phyloP scores from a whole-genome alignment of 352 stramenopile genomes.

The Phytophthora pini region DNA sequence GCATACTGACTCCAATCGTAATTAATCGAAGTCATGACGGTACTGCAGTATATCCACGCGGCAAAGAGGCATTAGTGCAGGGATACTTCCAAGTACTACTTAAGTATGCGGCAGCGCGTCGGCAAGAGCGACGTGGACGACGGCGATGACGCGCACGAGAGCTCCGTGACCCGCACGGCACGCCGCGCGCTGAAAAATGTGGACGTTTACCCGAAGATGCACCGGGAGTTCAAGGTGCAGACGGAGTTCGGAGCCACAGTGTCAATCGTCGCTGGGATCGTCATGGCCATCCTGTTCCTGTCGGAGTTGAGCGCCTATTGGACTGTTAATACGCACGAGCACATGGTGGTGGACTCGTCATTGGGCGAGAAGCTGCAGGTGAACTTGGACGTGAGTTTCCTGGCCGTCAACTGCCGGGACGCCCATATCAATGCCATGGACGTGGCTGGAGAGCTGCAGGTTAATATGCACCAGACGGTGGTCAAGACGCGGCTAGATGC shows the following conservation, averaged over 20 bases:
- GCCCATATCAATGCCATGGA: slow-evolving; percentile 99
- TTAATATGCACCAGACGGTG: slow-evolving; percentile 96
- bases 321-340: slow-evolving; percentile 90
- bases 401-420: slow-evolving; percentile 96
- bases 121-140: slow-evolving; percentile 73
- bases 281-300: slow-evolving; percentile 38
- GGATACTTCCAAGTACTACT: too few relatives aligned
- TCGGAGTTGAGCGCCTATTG: slow-evolving; percentile 87
- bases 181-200: slow-evolving; percentile 79
- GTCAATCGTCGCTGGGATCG: slow-evolving; percentile 19
- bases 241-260: slow-evolving; percentile 91
- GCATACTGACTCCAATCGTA: too few relatives aligned
- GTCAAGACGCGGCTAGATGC: slow-evolving; percentile 91
- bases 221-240: slow-evolving; percentile 95
- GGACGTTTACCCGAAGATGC: slow-evolving; percentile 96
- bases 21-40: too few relatives aligned
- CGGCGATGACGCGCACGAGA: slow-evolving; percentile 40
- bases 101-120: slow-evolving; percentile 55
- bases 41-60: slow-evolving; percentile 17
- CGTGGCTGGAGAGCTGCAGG: slow-evolving; percentile 97
- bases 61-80: slow-evolving; percentile 18
- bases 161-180: slow-evolving; percentile 49
- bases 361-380: slow-evolving; percentile 96
- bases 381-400: slow-evolving; percentile 98
- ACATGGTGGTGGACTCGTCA: slow-evolving; percentile 96